A percentile compares a stretch with the other conserved stretches of the same genome.
phyloP scores from a whole-genome alignment of 768 basidiomycete genomes.

The Trichaptum fuscoviolaceum region DNA sequence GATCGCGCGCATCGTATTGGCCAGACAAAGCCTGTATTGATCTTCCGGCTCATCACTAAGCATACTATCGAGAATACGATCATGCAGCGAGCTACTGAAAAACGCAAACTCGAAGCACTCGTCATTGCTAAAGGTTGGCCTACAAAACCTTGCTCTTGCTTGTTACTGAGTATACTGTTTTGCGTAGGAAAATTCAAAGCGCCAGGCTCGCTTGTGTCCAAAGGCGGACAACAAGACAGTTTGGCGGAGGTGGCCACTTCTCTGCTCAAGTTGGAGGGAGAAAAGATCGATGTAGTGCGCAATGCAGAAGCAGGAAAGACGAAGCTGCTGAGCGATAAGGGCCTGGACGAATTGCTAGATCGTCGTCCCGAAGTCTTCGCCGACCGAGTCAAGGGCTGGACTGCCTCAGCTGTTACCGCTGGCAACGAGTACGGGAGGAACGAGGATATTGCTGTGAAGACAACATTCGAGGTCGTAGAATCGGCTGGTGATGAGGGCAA shows the following conservation, averaged over 20 bases:
- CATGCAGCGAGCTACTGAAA: conserved; percentile 81
- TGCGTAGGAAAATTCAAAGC: conserved; percentile 76
- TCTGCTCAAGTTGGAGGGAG: conserved; percentile 75
- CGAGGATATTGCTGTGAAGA: conserved; percentile 29
- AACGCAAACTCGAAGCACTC: conserved; percentile 86
- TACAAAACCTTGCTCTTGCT: conserved; percentile 5
- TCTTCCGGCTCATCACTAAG: conserved; percentile 81
- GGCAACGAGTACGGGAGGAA: conserved; percentile 13
- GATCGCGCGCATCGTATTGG: conserved; percentile 96
- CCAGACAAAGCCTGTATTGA: conserved; percentile 84
- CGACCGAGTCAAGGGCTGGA: conserved; percentile 71
- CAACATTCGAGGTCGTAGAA: conserved; percentile 76
- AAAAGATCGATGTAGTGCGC: conserved; percentile 84
- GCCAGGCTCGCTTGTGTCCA: conserved; percentile 49
- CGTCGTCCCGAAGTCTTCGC: conserved; percentile 68
- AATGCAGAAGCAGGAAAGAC: conserved; percentile 64
- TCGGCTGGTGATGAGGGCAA: conserved; percentile 57
- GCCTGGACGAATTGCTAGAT: conserved; percentile 78
- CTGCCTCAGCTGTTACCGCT: conserved; percentile 34
- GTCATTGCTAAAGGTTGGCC: conserved; percentile 85
- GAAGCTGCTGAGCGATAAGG: conserved; percentile 74
- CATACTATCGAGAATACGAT: conserved; percentile 93
- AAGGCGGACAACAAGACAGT: conserved; percentile 51
- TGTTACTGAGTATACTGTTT: background rate
- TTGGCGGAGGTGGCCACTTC: conserved; percentile 79